Percentiles rank a stretch among this genome's conserved stretches.
These are phyloP conservation scores for Rhodomyrtus tomentosa DNA, from an alignment of 345 rosid species.

Conservation along the genomic window DNA sequence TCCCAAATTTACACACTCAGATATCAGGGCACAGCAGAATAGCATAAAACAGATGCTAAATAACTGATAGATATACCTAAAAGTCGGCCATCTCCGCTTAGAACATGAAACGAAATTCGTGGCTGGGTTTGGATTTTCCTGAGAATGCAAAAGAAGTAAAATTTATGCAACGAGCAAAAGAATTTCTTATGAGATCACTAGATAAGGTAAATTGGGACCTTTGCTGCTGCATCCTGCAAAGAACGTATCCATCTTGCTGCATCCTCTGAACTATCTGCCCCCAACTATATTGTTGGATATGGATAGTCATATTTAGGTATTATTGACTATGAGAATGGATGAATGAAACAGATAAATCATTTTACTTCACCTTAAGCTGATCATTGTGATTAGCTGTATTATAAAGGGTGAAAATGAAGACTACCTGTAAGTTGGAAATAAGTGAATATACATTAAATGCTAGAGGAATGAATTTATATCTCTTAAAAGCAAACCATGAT, in stretches of 20 bases:
- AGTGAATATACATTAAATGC: neutral
- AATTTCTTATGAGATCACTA: neutral
- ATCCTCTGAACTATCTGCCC: slow-evolving; percentile 92
- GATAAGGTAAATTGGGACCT: slow-evolving; percentile 28
- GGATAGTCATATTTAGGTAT: neutral
- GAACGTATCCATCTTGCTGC: slow-evolving; percentile 81
- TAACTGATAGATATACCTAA: slow-evolving; percentile 13
- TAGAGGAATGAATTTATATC: neutral
- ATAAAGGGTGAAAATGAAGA: slow-evolving; percentile 76
- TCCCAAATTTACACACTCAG: neutral
- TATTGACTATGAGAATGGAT: neutral
- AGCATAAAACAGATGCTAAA: neutral
- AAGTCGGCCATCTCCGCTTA: slow-evolving; percentile 41
- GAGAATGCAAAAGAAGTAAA: slow-evolving; percentile 7
- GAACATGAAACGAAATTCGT: slow-evolving; percentile 40
- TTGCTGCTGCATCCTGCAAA: slow-evolving; percentile 57
- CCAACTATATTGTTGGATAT: slow-evolving; percentile 35
- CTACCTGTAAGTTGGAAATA: slow-evolving; percentile 39
- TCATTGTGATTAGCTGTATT: slow-evolving; percentile 63
- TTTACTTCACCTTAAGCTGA: slow-evolving; percentile 52
- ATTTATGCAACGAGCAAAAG: neutral
- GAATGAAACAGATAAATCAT: neutral
- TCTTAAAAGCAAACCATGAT: neutral
- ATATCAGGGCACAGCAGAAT: neutral
- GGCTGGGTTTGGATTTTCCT: slow-evolving; percentile 40